Conservation (phyloP, 2,329 filamentous ascomycete genomes). For the Penicillium hesseltinei region DNA sequence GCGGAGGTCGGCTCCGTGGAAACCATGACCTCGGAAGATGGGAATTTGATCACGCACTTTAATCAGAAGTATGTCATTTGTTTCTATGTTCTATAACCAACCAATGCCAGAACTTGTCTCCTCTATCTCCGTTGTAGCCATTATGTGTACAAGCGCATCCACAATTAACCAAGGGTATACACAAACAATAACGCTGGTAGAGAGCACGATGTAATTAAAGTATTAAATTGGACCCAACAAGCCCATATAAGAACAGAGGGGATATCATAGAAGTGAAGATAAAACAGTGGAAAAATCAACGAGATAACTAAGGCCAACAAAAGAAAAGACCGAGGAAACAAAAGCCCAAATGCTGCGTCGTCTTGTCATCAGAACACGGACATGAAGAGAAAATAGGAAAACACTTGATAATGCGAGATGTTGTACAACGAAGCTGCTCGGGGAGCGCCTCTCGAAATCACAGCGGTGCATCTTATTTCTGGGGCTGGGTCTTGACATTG, state of each 20-base stretch:
- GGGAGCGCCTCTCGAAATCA: conserved; percentile 20
- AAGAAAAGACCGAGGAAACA: conserved; percentile 17
- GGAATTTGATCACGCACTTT: not conserved
- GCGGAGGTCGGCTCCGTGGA: conserved; percentile 14
- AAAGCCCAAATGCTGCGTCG: conserved; percentile 42
- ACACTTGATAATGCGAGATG: conserved; percentile 29
- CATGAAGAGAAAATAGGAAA: conserved; percentile 34
- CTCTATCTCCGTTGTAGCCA: conserved; percentile 11
- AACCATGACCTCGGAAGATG: not conserved
- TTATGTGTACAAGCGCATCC: conserved; percentile 17
- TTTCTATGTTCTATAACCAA: not conserved
- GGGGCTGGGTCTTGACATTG: conserved; percentile 66
- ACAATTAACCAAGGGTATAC: conserved; percentile 15
- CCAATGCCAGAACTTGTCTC: not conserved
- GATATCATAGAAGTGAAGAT: conserved; percentile 44
- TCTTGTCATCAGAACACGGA: conserved; percentile 42
- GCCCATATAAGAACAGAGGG: conserved; percentile 40
- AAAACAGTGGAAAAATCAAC: conserved; percentile 23
- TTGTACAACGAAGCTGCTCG: conserved; percentile 35
- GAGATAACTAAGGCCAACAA: conserved; percentile 23
- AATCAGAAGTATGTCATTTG: conserved; percentile 19
- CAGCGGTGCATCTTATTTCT: conserved; percentile 34
- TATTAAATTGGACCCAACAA: conserved; percentile 32
- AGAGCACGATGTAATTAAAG: conserved; percentile 29
- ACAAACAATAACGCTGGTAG: conserved; percentile 20